phyloP scores from a whole-genome alignment of 1,284 basidiomycete species.

The Sutorius eximius region DNA sequence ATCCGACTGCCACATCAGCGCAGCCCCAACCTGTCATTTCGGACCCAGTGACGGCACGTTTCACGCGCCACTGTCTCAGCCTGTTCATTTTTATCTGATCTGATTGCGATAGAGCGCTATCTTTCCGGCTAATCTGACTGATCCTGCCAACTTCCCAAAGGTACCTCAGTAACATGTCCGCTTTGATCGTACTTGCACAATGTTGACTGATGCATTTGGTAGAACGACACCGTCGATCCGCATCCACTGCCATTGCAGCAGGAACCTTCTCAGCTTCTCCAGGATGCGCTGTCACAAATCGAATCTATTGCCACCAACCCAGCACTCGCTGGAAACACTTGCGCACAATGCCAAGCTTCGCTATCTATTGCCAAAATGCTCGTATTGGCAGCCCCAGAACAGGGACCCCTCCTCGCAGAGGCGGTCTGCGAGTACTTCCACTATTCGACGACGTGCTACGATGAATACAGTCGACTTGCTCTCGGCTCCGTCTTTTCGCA shows the following conservation, averaged over 20 bases:
- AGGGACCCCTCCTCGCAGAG: constrained; percentile 58
- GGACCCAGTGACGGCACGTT: constrained; percentile 58
- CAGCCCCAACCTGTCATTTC: constrained; percentile 70
- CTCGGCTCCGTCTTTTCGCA: constrained; percentile 63
- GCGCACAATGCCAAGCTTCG: constrained; percentile 60
- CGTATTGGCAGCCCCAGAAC: constrained; percentile 57
- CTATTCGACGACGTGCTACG: constrained; percentile 50
- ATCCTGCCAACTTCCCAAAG: constrained; percentile 56
- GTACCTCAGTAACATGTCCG: constrained; percentile 21
- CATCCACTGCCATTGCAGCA: constrained; percentile 59
- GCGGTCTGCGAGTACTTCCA: constrained; percentile 60
- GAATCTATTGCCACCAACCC: constrained; percentile 50
- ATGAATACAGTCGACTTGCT: constrained; percentile 45
- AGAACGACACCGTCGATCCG: constrained; percentile 61
- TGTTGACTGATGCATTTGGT: neutral
- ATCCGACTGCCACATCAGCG: constrained; percentile 61
- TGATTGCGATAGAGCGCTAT: constrained; percentile 42
- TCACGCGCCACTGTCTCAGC: neutral
- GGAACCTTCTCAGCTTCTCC: constrained; percentile 44
- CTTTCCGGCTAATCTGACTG: constrained; percentile 57
- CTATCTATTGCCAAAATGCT: constrained; percentile 66
- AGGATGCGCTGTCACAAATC: constrained; percentile 53
- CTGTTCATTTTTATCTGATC: constrained; percentile 2
- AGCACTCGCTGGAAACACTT: constrained; percentile 48
- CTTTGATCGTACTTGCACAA: constrained; percentile 1